Conservation (phyloP, 805 yeast genomes). For the Candida parachauliodes region DNA sequence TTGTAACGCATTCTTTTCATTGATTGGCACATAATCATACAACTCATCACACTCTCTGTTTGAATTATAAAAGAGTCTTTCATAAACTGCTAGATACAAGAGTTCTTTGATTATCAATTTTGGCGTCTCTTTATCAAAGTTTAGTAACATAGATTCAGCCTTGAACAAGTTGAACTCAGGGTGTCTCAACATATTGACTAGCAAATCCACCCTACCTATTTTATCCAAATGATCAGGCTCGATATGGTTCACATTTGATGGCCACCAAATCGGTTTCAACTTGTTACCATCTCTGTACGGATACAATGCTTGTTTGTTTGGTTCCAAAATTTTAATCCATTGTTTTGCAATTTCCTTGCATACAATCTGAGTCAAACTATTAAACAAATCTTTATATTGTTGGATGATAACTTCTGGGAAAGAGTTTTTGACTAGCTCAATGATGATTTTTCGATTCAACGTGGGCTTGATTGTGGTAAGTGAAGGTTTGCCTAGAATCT, state of each 20-base stretch:
- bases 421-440: background rate
- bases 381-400: slow-evolving; percentile 18
- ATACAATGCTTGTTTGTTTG: slow-evolving; percentile 56
- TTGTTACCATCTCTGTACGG: slow-evolving; percentile 56
- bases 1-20: slow-evolving; percentile 3
- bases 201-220: slow-evolving; percentile 48
- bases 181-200: slow-evolving; percentile 37
- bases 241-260: slow-evolving; percentile 49
- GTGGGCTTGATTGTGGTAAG: slow-evolving; percentile 9
- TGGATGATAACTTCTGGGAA: slow-evolving; percentile 3
- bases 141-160: slow-evolving; percentile 12
- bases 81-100: slow-evolving; percentile 23
- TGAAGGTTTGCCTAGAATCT: slow-evolving; percentile 2
- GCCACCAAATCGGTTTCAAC: slow-evolving; percentile 73
- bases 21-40: background rate
- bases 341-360: slow-evolving; percentile 63
- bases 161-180: slow-evolving; percentile 12
- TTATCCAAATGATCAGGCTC: slow-evolving; percentile 75
- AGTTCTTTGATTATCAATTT: slow-evolving; percentile 20
- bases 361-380: slow-evolving; percentile 19
- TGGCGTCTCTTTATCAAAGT: slow-evolving; percentile 10
- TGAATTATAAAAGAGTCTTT: slow-evolving; percentile 18
- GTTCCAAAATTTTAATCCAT: slow-evolving; percentile 67
- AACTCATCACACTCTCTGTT: background rate
- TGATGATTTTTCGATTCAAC: background rate